A percentile compares a stretch with the other conserved stretches of the same genome.
Conservation (phyloP, 139 green algal genomes). For the Coccomyxa sp. region DNA sequence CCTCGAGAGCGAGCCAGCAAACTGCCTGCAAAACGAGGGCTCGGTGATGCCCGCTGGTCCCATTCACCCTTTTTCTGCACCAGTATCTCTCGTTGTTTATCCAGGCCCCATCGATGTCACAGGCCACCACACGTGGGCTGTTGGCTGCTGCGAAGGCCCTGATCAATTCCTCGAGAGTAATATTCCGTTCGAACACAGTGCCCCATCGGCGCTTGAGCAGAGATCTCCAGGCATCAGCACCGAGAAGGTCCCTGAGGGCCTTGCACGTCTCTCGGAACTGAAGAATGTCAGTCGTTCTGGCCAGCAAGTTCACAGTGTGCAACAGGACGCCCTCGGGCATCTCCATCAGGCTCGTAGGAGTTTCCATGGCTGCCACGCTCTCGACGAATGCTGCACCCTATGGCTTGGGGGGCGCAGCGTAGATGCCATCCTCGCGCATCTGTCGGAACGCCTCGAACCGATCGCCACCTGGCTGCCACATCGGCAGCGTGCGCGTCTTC, state of each 20-base stretch:
- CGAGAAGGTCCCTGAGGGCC: neutral
- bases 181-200: neutral
- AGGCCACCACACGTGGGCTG: neutral
- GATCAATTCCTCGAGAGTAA: neutral
- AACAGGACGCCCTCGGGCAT: neutral
- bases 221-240: neutral
- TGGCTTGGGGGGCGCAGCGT: too few species aligned
- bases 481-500: too few species aligned
- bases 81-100: neutral
- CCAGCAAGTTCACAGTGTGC: neutral
- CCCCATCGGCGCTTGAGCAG: neutral
- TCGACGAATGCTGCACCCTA: too few species aligned
- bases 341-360: neutral
- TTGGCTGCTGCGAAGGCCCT: neutral
- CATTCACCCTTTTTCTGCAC: neutral
- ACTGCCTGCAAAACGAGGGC: neutral
- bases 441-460: too few species aligned
- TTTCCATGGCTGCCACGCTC: too few species aligned
- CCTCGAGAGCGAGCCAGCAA: neutral
- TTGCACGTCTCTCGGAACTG: neutral
- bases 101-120: neutral
- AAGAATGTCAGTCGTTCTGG: neutral
- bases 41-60: neutral
- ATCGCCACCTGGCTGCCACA: too few species aligned
- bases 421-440: too few species aligned